Base-by-base conservation (phyloP, 2,329 filamentous ascomycete species). In the Phyllosticta paracitricarpa region DNA sequence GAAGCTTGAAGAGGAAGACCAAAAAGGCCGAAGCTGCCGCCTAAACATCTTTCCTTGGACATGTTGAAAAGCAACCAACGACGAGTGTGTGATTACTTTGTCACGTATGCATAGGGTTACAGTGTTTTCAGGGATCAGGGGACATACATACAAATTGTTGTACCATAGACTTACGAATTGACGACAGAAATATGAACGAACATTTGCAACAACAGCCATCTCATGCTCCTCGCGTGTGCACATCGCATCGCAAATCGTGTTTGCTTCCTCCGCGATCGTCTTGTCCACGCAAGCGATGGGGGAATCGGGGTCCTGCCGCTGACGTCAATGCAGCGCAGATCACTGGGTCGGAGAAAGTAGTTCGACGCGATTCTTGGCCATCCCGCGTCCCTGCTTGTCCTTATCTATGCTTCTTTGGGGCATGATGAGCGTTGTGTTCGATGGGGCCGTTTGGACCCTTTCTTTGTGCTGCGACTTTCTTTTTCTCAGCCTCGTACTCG, bases 1-100 rank as follows among this genome's bases (percentile, higher is more conserved):
- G 77, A 54, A 78, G 76, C 66, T 66, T 79, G 57, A 73, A 76
- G 62, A 74, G 72, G 63, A 73, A 69, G 67, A 68, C 67, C 55
- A 62, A 58, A 30, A 61, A 62, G 35, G 40, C 40, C n/a, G 40
- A 48, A 17, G 14, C 40, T 19, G 40, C 40, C 12, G 40, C 40
- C 14, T 48, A 48, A 48, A n/a, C 40, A 48, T 48, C 40, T 48
- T 48, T 48, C 40, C 17, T 48, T 48, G 3, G 40, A 48, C 17
- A 30, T 6, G 17, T 48, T 17, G 40, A 48, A 48, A 19, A 48
- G 40, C 40, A 48, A n/a, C 14, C 40, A 48, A 48, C 3, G 40
- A n/a, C 14, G 40, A n/a, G 3, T 19, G 12, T 19, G 40, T 48
- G 35, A 40, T n/a, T 48, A n/a, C n/a, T 22, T 22, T 48, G 14